Percentiles rank a stretch among this genome's conserved stretches.
phyloP scores from a whole-genome alignment of 768 basidiomycete species.

The Neoboletus brunneissimus region DNA sequence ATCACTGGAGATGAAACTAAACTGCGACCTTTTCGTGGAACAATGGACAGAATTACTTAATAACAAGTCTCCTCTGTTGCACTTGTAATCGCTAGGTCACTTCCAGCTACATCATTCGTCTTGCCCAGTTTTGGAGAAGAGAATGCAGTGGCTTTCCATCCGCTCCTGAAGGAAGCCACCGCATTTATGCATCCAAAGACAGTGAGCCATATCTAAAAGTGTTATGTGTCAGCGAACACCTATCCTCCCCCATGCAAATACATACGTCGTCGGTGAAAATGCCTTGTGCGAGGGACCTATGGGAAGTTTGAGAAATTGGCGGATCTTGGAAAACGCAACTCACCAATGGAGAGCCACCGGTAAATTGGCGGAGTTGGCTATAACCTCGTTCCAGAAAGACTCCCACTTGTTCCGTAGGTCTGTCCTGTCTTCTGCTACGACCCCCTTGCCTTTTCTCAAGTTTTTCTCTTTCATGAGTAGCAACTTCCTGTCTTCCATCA shows the following conservation, averaged over 20 bases:
- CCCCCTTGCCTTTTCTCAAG: conserved; percentile 56
- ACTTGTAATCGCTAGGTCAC: not conserved
- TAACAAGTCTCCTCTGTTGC: conserved; percentile 13
- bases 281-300: conserved; percentile 68
- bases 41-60: conserved; percentile 1
- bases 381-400: conserved; percentile 66
- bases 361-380: conserved; percentile 73
- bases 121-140: conserved; percentile 5
- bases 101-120: not conserved
- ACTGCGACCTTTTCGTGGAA: not conserved
- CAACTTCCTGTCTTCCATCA: conserved; percentile 64
- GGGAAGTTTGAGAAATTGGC: conserved; percentile 1
- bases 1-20: not conserved
- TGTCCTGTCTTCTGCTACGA: conserved; percentile 49
- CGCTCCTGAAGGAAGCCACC: conserved; percentile 59
- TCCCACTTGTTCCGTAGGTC: conserved; percentile 61
- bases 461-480: conserved; percentile 53
- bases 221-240: conserved; percentile 3
- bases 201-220: conserved; percentile 37
- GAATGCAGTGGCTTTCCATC: conserved; percentile 66
- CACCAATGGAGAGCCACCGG: conserved; percentile 86
- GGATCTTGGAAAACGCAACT: conserved; percentile 14
- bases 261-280: conserved; percentile 63
- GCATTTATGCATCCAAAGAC: conserved; percentile 49
- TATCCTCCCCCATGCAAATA: not conserved